Conservation (phyloP, 768 basidiomycete genomes). For the Hysterangium stoloniferum region DNA sequence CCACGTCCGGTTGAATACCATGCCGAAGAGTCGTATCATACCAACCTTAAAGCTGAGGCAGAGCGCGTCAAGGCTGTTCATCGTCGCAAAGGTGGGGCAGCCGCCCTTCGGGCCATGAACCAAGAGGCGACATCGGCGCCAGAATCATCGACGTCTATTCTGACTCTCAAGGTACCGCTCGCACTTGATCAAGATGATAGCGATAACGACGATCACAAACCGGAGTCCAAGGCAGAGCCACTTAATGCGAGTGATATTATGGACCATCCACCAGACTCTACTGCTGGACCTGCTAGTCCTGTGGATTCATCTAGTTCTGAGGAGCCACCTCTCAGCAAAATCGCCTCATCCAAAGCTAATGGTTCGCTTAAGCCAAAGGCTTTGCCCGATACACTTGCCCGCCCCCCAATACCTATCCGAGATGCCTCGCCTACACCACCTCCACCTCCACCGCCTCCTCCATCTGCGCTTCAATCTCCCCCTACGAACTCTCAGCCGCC, state of each 20-base stretch:
- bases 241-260: not conserved
- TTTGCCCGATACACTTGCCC: slow-evolving; percentile 17
- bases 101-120: slow-evolving; percentile 36
- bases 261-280: not conserved
- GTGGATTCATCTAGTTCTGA: slow-evolving; percentile 51
- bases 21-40: slow-evolving; percentile 64
- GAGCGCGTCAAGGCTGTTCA: slow-evolving; percentile 50
- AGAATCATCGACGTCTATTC: slow-evolving; percentile 23
- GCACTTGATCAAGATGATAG: slow-evolving; percentile 2
- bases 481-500: slow-evolving; percentile 7
- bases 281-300: slow-evolving; percentile 1
- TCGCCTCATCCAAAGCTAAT: not conserved
- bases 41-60: slow-evolving; percentile 43
- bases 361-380: slow-evolving; percentile 34
- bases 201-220: not conserved
- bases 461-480: slow-evolving; percentile 1
- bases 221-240: not conserved
- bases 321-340: slow-evolving; percentile 53
- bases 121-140: slow-evolving; percentile 26
- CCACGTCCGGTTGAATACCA: slow-evolving; percentile 79
- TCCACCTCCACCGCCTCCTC: slow-evolving; percentile 5
- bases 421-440: not conserved
- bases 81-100: slow-evolving; percentile 45
- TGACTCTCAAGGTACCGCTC: slow-evolving; percentile 34
- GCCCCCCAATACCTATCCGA: slow-evolving; percentile 16